These are phyloP conservation scores for Daldinia sp. DNA, from an alignment of 2,329 filamentous ascomycete species.

Conservation along the genomic window DNA sequence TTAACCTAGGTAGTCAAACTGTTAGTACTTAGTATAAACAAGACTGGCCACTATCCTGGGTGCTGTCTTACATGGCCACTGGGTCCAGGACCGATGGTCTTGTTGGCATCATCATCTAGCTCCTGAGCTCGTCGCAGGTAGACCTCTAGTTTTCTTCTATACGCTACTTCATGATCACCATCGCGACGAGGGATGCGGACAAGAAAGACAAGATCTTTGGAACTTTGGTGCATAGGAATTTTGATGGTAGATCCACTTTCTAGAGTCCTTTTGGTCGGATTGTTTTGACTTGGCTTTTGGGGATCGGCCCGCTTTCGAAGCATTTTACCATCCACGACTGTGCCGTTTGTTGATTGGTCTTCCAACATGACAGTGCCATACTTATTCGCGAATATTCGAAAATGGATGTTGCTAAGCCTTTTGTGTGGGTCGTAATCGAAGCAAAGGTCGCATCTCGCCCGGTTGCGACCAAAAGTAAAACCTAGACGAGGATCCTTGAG, in stretches of 20 bases:
- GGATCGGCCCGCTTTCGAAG: conserved; percentile 62
- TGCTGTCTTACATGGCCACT: conserved; percentile 55
- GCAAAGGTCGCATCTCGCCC: conserved; percentile 73
- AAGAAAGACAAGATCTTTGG: conserved; percentile 76
- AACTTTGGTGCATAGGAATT: conserved; percentile 64
- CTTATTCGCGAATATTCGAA: conserved; percentile 90
- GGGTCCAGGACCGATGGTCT: conserved; percentile 58
- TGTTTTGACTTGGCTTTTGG: conserved; percentile 47
- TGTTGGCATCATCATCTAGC: conserved; percentile 47
- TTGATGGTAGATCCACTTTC: conserved; percentile 76
- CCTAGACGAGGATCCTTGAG: conserved; percentile 75
- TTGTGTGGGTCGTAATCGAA: conserved; percentile 72
- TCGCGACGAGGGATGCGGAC: conserved; percentile 84
- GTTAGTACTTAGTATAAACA: conserved; percentile 25
- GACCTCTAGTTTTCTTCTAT: conserved; percentile 71
- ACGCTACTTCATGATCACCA: conserved; percentile 69
- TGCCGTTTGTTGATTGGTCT: conserved; percentile 96
- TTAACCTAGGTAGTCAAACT: conserved; percentile 43
- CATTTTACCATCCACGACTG: conserved; percentile 78
- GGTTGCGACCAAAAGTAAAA: conserved; percentile 87
- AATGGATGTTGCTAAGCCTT: conserved; percentile 93
- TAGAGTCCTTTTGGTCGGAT: conserved; percentile 66
- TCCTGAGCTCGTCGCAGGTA: conserved; percentile 63
- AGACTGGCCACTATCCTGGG: neutral
- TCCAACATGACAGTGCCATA: conserved; percentile 89